Base-by-base conservation (phyloP, 768 basidiomycete genomes). In the Leccinum ochraceum region DNA sequence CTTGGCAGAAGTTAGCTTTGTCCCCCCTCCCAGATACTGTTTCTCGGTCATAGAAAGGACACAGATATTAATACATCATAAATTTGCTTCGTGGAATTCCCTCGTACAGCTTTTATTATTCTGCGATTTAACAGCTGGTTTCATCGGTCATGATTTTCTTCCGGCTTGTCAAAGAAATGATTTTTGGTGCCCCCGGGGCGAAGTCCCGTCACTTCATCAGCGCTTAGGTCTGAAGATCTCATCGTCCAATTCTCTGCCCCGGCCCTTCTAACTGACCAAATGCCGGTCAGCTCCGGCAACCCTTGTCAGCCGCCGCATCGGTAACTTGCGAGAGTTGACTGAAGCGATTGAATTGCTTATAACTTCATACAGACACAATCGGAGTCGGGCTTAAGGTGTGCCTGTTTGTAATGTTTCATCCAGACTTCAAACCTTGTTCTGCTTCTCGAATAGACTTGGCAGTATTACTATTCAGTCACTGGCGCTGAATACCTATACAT, bases 331-430 rank as follows among this genome's bases (percentile, higher is more conserved):
- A 61, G 53, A 1, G 28, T 24, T 42, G 34, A 70, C 63, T 64
- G 67, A 64, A 67, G 64, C 63, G 60, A 71, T 54, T 71, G 63
- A 72, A 71, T 73, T 69, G 64, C 61, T 67, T 71, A 63, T 61
- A 53, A 36, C 20, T 53, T 53, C 48, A 28, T 48, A 37, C 34
- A 36, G 59, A 61, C 55, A 59, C 58, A 42, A 54, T 34, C 30
- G 34, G 50, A 28, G 62, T 70, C 71, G 69, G 71, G 36, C 60
- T 58, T 70, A 66, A 68, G 66, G 70, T 72, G 64, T 63, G 66
- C 63, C 54, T 34, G 42, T 54, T 37, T 54, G 22, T 51, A 13
- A 53, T 16, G 56, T 49, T 63, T 63, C 48, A 39, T 55, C 57
- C 44, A 56, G 44, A 46, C 42, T 46, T 36, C 54, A 55, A 63